Evolutionary conservation across 768 basidiomycete species (phyloP), one percentile per base, ranked within the genome.

Genomic region (Rhodotorula sphaerocarpa): DNA sequence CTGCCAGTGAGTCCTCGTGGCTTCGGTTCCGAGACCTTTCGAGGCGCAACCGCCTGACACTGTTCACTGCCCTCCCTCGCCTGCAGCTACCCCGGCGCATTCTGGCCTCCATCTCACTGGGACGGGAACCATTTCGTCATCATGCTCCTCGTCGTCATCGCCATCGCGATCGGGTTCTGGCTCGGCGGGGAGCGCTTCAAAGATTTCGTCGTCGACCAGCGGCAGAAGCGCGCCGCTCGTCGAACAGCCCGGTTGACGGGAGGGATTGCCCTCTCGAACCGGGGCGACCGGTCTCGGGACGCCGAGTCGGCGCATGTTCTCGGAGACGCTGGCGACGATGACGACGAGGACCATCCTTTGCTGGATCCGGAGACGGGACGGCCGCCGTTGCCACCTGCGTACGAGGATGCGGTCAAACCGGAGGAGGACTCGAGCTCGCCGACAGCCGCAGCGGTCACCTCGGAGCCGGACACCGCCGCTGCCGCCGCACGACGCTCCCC

Each of bases 81-180:
- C 31, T n/a, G 6, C 39, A 65, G 63, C 39, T 55, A 46, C 46
- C 63, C 63, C 9, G 63, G 63, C 16, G 39, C 42, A 0, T 55
- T 65, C 36, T 65, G 63, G 63, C 63, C 63, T 0, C 63, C 63
- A 0, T 51, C 43, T 0, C 41, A 54, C n/a, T 65, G 63, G 63
- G 63, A 65, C 63, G 48, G 48, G 2, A 51, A 42, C 20, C 63
- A 65, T 34, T 65, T 44, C 50, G n/a, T 50, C 41, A 28, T 42
- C 41, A 50, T 64, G 41, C 63, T 64, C 53, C 33, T 55, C 42
- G 25, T 47, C 46, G 20, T 59, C 36, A 12, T 59, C n/a, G 50
- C 63, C 54, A 44, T 53, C 25, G 7, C 39, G 21, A 15, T n/a
- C 12, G 46, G 50, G 33, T 18, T 55, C 33, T 39, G 36, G 36